Evolutionary conservation across 1,284 basidiomycete genomes (phyloP).

Genomic region (Flammula alnicola): DNA sequence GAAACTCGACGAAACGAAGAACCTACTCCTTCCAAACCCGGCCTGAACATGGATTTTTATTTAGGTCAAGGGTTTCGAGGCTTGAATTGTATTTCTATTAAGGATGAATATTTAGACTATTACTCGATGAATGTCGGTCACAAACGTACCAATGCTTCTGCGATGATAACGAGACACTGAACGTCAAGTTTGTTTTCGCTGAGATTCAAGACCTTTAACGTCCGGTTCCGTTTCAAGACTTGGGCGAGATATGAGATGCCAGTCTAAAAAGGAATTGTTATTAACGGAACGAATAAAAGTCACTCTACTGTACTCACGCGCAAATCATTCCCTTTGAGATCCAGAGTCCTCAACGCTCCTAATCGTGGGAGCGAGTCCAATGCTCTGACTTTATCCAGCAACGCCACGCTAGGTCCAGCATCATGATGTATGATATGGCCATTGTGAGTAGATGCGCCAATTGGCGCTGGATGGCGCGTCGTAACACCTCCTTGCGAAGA

Average conservation of each 20-base stretch:
- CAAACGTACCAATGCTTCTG: slow-evolving; percentile 82
- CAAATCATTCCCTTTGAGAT: slow-evolving; percentile 92
- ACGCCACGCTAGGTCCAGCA: slow-evolving; percentile 71
- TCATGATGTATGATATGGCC: slow-evolving; percentile 37
- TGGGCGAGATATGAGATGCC: slow-evolving; percentile 93
- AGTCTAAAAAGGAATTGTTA: slow-evolving; percentile 44
- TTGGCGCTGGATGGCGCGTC: slow-evolving; percentile 56
- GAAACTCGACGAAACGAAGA: too few relatives aligned
- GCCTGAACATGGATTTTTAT: slow-evolving; percentile 94
- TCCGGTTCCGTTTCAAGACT: slow-evolving; percentile 94
- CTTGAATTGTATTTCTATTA: slow-evolving; percentile 91
- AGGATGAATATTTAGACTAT: not conserved
- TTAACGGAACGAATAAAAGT: slow-evolving; percentile 5
- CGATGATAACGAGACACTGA: slow-evolving; percentile 78
- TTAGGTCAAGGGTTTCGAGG: slow-evolving; percentile 92
- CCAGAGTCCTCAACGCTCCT: slow-evolving; percentile 86
- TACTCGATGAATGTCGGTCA: not conserved
- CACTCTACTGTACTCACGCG: slow-evolving; percentile 55
- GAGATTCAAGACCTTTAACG: slow-evolving; percentile 91
- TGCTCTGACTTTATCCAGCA: slow-evolving; percentile 81
- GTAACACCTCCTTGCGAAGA: slow-evolving; percentile 81
- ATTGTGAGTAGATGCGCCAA: slow-evolving; percentile 19
- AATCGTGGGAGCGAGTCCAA: slow-evolving; percentile 85
- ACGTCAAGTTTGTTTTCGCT: slow-evolving; percentile 94
- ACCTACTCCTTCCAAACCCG: slow-evolving; percentile 83